phyloP scores from a whole-genome alignment of 805 yeast species.

The Scheffersomyces spartinae region DNA sequence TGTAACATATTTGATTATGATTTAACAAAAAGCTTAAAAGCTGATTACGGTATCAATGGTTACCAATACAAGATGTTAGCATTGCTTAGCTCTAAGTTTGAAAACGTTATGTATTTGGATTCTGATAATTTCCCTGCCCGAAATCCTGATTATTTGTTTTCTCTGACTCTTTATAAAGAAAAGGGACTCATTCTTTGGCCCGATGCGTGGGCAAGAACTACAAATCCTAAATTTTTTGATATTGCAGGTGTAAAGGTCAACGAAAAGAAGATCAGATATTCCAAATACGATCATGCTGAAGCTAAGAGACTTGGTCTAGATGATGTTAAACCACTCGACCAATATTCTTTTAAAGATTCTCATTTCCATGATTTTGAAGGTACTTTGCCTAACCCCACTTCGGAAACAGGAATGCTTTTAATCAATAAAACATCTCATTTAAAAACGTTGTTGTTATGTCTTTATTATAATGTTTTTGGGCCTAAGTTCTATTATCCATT shows the following conservation, averaged over 20 bases:
- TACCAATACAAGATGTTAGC: conserved; percentile 45
- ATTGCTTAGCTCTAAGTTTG: conserved; percentile 59
- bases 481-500: conserved; percentile 26
- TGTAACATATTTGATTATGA: conserved; percentile 33
- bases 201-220: conserved; percentile 30
- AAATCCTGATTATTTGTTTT: conserved; percentile 50
- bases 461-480: conserved; percentile 28
- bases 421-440: conserved; percentile 22
- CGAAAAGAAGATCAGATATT: conserved; percentile 12
- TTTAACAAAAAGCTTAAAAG: conserved; percentile 7
- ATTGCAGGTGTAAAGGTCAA: conserved; percentile 18
- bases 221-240: conserved; percentile 24
- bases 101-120: conserved; percentile 60
- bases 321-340: too few species aligned
- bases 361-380: conserved; percentile 19
- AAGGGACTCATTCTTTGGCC: conserved; percentile 28
- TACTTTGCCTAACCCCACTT: conserved; percentile 23
- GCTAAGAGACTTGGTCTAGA: conserved; percentile 3
- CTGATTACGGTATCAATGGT: conserved; percentile 24
- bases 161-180: conserved; percentile 28
- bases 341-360: conserved; percentile 3
- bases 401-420: conserved; percentile 29
- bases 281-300: conserved; percentile 16
- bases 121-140: conserved; percentile 66
- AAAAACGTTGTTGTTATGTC: conserved; percentile 18